Evolutionary conservation across 352 stramenopile species (phyloP).

Genomic region (Saprolegnia diclina): DNA sequence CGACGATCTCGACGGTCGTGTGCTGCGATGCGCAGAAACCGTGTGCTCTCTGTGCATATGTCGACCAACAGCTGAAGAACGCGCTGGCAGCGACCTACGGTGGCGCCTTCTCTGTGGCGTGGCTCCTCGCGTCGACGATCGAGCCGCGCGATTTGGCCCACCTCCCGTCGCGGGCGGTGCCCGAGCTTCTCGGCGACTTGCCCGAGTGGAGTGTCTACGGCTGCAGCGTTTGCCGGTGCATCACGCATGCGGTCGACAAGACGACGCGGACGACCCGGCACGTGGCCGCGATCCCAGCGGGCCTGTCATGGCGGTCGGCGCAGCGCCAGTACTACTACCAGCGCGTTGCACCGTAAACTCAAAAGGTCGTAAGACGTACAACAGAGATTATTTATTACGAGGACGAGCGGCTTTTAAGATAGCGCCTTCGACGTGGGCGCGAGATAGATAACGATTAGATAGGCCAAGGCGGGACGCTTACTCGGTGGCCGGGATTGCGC

Average conservation of each 20-base stretch:
- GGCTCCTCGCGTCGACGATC: background rate
- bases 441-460: too few species aligned
- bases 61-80: background rate
- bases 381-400: background rate
- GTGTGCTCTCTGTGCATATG: background rate
- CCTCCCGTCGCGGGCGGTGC: background rate
- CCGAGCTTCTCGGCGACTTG: background rate
- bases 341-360: background rate
- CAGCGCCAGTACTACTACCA: background rate
- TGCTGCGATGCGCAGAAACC: background rate
- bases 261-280: background rate
- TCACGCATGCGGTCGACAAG: background rate
- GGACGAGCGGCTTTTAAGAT: too few species aligned
- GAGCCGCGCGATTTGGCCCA: background rate
- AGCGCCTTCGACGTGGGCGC: too few species aligned
- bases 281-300: background rate
- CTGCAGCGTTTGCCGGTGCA: background rate
- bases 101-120: background rate
- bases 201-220: conserved; percentile 12
- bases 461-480: background rate
- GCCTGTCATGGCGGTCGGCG: background rate
- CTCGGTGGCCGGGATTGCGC: background rate
- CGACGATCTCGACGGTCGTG: background rate
- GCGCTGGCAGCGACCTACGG: background rate
- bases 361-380: too few species aligned